These are phyloP conservation scores for Recurvomyces mirabilis DNA, from an alignment of 495 filamentous ascomycete species.

Conservation along the genomic window DNA sequence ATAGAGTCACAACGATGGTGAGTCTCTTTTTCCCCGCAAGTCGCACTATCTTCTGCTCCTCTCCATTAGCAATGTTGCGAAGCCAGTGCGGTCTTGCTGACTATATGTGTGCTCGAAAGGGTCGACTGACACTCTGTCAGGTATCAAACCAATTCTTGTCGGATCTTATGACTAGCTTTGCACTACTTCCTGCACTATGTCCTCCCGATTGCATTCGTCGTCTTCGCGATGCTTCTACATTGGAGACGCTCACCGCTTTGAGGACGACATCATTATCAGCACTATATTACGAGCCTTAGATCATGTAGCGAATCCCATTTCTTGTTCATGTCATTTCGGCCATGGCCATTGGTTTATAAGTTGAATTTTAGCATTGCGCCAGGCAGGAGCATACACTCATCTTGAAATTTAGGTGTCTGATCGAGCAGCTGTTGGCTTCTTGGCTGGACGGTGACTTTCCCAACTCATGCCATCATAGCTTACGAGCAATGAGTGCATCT, in stretches of 20 bases:
- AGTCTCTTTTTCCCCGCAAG: slow-evolving; percentile 27
- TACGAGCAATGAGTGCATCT: too few relatives aligned
- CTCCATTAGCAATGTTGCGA: neutral
- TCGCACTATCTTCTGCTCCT: neutral
- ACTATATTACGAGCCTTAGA: too few relatives aligned
- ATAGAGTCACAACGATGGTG: slow-evolving; percentile 64
- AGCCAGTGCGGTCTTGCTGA: slow-evolving; percentile 3
- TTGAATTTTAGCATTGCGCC: too few relatives aligned
- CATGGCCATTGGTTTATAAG: too few relatives aligned
- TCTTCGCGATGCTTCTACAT: slow-evolving; percentile 10
- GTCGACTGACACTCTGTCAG: slow-evolving; percentile 17
- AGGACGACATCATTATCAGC: too few relatives aligned
- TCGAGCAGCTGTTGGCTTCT: too few relatives aligned
- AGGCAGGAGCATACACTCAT: too few relatives aligned
- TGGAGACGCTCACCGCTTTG: slow-evolving; percentile 1
- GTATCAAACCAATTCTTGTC: slow-evolving; percentile 24
- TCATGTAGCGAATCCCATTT: too few relatives aligned
- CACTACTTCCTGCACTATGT: slow-evolving; percentile 17
- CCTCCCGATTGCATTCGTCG: slow-evolving; percentile 8
- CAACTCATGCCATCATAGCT: too few relatives aligned
- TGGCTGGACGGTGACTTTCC: too few relatives aligned
- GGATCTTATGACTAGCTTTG: slow-evolving; percentile 24
- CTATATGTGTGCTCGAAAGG: slow-evolving; percentile 2
- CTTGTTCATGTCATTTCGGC: too few relatives aligned
- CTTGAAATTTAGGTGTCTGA: too few relatives aligned